Evolutionary conservation across 345 rosid species (phyloP), one percentile per base, ranked within the genome.

Genomic region (Mercurialis annua): DNA sequence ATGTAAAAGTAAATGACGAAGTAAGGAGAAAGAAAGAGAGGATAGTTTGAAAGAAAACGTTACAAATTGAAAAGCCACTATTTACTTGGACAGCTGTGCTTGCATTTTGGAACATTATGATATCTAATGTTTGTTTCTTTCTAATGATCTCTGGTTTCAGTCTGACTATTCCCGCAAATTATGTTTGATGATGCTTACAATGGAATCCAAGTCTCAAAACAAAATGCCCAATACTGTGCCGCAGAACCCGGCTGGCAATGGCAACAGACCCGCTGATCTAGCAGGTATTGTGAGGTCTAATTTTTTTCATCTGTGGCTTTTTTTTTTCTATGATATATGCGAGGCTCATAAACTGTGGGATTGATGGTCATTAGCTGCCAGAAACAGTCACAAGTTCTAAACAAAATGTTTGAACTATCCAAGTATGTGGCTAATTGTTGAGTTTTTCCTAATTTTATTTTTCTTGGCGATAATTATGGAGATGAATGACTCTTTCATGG

Each of bases 101-200:
- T 40, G 2, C 11, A 8, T 40, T 40, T 2, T 44, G 36, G 24
- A 29, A 26, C 10, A n/a, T 15, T 62, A 9, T 46, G 6, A 2
- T n/a, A 6, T 42, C 20, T 61, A 17, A 27, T n/a, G n/a, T 31
- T 60, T 44, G 36, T 57, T 16, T 4, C 54, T 61, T n/a, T 73
- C 67, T 61, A 10, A 34, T n/a, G n/a, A n/a, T n/a, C n/a, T n/a
- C n/a, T n/a, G n/a, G n/a, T n/a, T n/a, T n/a, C 82, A 92, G 98
- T 52, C 85, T 10, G 98, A 92, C 71, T 92, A 90, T 81, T 73
- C 90, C 38, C 82, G 85, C 77, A 90, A 81, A 71, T 88, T 92
- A 80, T 88, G 96, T n/a, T 49, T 85, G 86, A 90, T 88, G 89
- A 85, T 92, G 98, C 84, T 88, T 59, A 71, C 92, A 49, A 80